Evolutionary conservation across 2,329 filamentous ascomycete genomes (phyloP).

Genomic region (Leptographium procerum): DNA sequence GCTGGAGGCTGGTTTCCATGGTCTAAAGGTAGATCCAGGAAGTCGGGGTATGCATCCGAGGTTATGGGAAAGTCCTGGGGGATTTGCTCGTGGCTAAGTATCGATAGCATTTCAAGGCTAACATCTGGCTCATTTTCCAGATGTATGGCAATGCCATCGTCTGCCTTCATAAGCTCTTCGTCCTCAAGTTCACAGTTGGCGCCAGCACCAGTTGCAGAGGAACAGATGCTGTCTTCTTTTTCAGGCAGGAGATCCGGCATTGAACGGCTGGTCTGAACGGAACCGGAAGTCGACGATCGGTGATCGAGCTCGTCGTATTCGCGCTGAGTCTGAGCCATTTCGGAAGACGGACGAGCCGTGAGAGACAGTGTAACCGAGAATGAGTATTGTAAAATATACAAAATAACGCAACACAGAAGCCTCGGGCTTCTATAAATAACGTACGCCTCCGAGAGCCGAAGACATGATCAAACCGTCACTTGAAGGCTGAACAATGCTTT

Average conservation of each 20-base stretch:
- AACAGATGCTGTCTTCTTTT: not conserved
- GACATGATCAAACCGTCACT: not conserved
- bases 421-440: not conserved
- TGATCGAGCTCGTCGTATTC: not conserved
- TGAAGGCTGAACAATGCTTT: slow-evolving; percentile 1
- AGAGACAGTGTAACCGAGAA: not conserved
- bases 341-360: not conserved
- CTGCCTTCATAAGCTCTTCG: not conserved
- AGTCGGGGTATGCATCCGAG: not conserved
- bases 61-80: not conserved
- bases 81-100: not conserved
- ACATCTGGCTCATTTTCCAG: not conserved
- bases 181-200: not conserved
- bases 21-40: not conserved
- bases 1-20: not conserved
- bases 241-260: not conserved
- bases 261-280: slow-evolving; percentile 4
- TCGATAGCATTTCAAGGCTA: not conserved
- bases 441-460: not conserved
- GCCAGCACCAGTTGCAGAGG: not conserved
- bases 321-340: not conserved
- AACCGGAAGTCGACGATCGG: slow-evolving; percentile 1
- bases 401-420: not conserved
- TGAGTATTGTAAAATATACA: not conserved
- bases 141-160: not conserved